Conservation (phyloP, 371 early-diverging fungal species). For the Actinomortierella wolfii region DNA sequence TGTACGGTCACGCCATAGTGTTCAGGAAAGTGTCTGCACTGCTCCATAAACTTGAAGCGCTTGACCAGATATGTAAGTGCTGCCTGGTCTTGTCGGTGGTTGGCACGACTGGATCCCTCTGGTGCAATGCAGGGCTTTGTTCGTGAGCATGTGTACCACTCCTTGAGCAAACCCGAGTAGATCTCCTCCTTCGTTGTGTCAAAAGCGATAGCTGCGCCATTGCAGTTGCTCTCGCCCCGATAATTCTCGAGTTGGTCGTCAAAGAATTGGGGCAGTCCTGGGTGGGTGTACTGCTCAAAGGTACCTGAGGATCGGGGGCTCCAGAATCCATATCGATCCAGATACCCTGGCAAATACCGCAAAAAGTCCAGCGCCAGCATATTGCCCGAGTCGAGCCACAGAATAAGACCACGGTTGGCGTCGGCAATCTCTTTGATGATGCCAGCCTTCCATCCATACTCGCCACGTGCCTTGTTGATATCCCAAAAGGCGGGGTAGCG, state of each 20-base stretch:
- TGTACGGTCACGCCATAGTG: slow-evolving; percentile 59
- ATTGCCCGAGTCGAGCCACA: slow-evolving; percentile 71
- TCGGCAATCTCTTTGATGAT: slow-evolving; percentile 61
- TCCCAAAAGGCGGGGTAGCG: slow-evolving; percentile 69
- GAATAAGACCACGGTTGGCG: slow-evolving; percentile 53
- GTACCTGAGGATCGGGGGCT: slow-evolving; percentile 57
- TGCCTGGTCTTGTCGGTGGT: slow-evolving; percentile 73
- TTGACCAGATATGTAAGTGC: slow-evolving; percentile 60
- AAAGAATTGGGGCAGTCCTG: slow-evolving; percentile 62
- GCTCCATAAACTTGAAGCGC: slow-evolving; percentile 25
- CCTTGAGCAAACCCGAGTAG: slow-evolving; percentile 52
- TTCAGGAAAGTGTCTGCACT: slow-evolving; percentile 47
- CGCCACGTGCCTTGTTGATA: slow-evolving; percentile 59
- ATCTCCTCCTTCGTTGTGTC: slow-evolving; percentile 55
- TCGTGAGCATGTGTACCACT: slow-evolving; percentile 62
- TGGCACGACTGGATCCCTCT: slow-evolving; percentile 58
- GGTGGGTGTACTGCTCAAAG: slow-evolving; percentile 62
- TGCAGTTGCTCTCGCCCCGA: slow-evolving; percentile 59
- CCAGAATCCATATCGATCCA: slow-evolving; percentile 58
- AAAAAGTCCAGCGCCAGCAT: slow-evolving; percentile 59
- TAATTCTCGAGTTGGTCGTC: slow-evolving; percentile 48
- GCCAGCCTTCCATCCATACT: slow-evolving; percentile 73
- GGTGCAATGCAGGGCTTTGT: slow-evolving; percentile 68
- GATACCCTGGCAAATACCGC: slow-evolving; percentile 48
- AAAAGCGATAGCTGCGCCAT: slow-evolving; percentile 66